Evolutionary conservation across 306 rosid genomes (phyloP), one percentile per base, ranked within the genome.

Genomic region (Cicer chorassanicum): DNA sequence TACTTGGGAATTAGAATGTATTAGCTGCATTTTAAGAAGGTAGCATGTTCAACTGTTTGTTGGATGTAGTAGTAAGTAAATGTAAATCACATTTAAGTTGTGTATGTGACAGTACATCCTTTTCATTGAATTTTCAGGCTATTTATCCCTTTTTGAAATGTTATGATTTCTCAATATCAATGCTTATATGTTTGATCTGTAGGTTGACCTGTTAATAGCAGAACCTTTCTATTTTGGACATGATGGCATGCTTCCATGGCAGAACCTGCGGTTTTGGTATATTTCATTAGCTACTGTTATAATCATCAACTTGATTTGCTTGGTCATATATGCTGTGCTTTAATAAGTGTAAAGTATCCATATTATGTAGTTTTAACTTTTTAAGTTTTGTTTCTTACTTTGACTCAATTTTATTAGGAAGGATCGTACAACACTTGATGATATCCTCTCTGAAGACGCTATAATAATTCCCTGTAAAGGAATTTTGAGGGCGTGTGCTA

Each of bases 241-340:
- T 29, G 94, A 94, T 54, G 79, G 83, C 77, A 82, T 81, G 86
- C 97, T 94, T 82, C 98, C 98, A 24, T 93, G 98, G 98, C 91
- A 88, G 76, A 89, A 89, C 85, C 88, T 93, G 71, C 87, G 94
- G 51, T 88, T 94, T 82, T 94, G 98, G 97, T 94, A 88, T 34
- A 46, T 67, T 80, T 81, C 56, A 19, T 1, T 64, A 40, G 24
- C 59, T 70, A 68, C 62, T 51, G 74, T 65, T 53, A 66, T 68
- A 24, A 34, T 70, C 67, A 48, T 81, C 74, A 54, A 63, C 44
- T 80, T 46, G 19, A 61, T 44, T 67, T 61, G 43, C 51, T 49
- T 14, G 45, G 60, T 63, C n/a, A 46, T 55, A 64, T 15, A 49
- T 44, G 61, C 41, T 72, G 16, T 82, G 66, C 38, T 56, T 77